Evolutionary conservation across 2,329 filamentous ascomycete species (phyloP).

Genomic region (Cladosporium sphaerospermum): DNA sequence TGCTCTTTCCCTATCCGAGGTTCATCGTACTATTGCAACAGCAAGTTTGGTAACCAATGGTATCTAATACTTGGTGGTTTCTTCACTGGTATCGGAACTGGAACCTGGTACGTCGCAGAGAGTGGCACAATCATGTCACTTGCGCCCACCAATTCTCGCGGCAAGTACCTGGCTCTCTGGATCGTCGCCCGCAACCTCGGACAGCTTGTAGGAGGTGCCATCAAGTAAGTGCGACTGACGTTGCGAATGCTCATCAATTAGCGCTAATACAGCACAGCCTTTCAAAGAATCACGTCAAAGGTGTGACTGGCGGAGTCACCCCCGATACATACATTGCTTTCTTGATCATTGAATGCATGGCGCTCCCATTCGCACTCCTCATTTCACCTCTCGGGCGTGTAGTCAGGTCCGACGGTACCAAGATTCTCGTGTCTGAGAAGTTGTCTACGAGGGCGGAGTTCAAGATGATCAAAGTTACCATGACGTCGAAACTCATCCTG

Average conservation of each 20-base stretch:
- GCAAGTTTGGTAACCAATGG: slow-evolving; percentile 25
- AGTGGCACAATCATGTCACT: slow-evolving; percentile 35
- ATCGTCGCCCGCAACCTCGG: slow-evolving; percentile 31
- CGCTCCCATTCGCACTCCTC: slow-evolving; percentile 42
- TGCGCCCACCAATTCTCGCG: slow-evolving; percentile 29
- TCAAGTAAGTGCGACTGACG: slow-evolving; percentile 21
- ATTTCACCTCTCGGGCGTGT: slow-evolving; percentile 42
- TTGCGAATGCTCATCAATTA: slow-evolving; percentile 10
- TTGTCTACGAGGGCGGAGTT: slow-evolving; percentile 25
- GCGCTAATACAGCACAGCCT: slow-evolving; percentile 21
- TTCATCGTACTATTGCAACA: slow-evolving; percentile 32
- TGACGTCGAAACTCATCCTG: slow-evolving; percentile 10
- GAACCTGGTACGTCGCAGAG: slow-evolving; percentile 28
- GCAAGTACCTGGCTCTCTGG: slow-evolving; percentile 31
- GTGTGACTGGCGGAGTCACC: slow-evolving; percentile 23
- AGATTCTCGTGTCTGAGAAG: slow-evolving; percentile 20
- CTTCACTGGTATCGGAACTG: slow-evolving; percentile 1
- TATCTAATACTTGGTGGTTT: slow-evolving; percentile 23
- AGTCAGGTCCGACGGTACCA: slow-evolving; percentile 34
- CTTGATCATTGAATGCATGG: slow-evolving; percentile 42
- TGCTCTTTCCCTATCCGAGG: slow-evolving; percentile 31
- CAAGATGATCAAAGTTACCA: slow-evolving; percentile 4
- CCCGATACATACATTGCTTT: slow-evolving; percentile 44
- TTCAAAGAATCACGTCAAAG: slow-evolving; percentile 8
- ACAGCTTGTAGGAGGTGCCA: slow-evolving; percentile 31